These are phyloP conservation scores for Neotropicomus parvogracilis DNA, from an alignment of 1,284 basidiomycete species.

Conservation along the genomic window DNA sequence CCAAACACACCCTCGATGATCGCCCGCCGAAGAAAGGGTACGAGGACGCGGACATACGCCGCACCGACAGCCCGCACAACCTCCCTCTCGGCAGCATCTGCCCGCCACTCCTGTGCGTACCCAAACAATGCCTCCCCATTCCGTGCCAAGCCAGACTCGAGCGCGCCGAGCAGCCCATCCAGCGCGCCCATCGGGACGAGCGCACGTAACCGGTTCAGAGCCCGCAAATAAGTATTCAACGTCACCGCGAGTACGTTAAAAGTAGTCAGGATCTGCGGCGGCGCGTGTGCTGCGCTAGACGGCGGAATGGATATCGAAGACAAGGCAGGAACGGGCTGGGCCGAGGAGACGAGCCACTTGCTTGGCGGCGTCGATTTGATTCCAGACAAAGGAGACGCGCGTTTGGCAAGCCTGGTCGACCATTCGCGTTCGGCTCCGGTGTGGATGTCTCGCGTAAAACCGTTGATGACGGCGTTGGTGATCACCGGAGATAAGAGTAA, in stretches of 20 bases:
- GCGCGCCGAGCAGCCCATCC: conserved; percentile 40
- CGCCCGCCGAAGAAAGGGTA: conserved; percentile 66
- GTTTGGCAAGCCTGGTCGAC: conserved; percentile 20
- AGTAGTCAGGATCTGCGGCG: conserved; percentile 65
- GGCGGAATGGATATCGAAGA: conserved; percentile 30
- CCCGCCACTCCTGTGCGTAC: conserved; percentile 24
- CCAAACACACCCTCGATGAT: conserved; percentile 75
- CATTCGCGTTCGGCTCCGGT: conserved; percentile 31
- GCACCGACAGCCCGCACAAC: conserved; percentile 52
- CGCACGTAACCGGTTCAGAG: conserved; percentile 79
- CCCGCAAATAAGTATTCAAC: conserved; percentile 70
- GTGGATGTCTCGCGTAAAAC: conserved; percentile 29
- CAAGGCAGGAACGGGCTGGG: conserved; percentile 34
- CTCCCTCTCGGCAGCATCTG: conserved; percentile 27
- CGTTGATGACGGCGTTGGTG: conserved; percentile 31
- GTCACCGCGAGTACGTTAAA: conserved; percentile 77
- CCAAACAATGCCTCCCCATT: conserved; percentile 41
- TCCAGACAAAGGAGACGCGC: conserved; percentile 4
- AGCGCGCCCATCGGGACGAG: conserved; percentile 65
- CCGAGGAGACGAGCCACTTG: conserved; percentile 46
- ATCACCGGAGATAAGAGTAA: conserved; percentile 30
- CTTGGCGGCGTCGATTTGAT: conserved; percentile 36
- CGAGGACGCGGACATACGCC: conserved; percentile 57
- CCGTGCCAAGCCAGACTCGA: conserved; percentile 52
- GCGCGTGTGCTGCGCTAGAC: conserved; percentile 45